These are phyloP conservation scores for Pestalotiopsis sp. DNA, from an alignment of 2,329 filamentous ascomycete genomes.

Conservation along the genomic window DNA sequence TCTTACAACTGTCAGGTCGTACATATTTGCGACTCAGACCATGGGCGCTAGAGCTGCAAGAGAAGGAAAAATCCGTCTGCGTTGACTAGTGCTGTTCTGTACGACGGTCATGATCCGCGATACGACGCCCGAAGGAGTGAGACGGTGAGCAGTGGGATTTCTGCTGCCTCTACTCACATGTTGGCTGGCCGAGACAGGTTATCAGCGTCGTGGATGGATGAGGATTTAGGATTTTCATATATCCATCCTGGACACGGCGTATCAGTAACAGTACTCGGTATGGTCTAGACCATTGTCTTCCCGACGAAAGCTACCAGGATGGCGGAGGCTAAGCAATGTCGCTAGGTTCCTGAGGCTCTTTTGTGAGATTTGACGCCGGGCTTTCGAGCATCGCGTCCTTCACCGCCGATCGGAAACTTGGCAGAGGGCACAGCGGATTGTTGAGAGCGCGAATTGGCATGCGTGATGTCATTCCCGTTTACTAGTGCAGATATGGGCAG, in stretches of 20 bases:
- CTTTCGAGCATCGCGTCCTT: conserved; percentile 3
- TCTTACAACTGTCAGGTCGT: neutral
- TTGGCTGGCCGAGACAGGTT: neutral
- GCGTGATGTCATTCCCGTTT: conserved; percentile 7
- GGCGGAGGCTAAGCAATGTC: neutral
- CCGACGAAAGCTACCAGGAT: neutral
- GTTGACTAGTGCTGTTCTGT: neutral
- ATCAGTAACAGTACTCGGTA: neutral
- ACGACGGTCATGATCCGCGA: neutral
- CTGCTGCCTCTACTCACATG: neutral
- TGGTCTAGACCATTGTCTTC: neutral
- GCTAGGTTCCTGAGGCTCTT: conserved; percentile 10
- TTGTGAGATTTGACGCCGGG: neutral
- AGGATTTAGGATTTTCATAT: neutral
- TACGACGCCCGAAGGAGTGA: neutral
- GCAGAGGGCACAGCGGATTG: neutral
- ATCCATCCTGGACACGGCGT: neutral
- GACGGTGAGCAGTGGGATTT: neutral
- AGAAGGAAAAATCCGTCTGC: neutral
- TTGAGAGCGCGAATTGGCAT: conserved; percentile 3
- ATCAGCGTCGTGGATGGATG: neutral
- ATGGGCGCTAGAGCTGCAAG: neutral
- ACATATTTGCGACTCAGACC: neutral
- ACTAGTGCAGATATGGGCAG: conserved; percentile 2
- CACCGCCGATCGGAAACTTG: conserved; percentile 11